Percentiles rank a stretch among this genome's conserved stretches.
phyloP scores from a whole-genome alignment of 257 asterid species.

The Phtheirospermum japonicum region DNA sequence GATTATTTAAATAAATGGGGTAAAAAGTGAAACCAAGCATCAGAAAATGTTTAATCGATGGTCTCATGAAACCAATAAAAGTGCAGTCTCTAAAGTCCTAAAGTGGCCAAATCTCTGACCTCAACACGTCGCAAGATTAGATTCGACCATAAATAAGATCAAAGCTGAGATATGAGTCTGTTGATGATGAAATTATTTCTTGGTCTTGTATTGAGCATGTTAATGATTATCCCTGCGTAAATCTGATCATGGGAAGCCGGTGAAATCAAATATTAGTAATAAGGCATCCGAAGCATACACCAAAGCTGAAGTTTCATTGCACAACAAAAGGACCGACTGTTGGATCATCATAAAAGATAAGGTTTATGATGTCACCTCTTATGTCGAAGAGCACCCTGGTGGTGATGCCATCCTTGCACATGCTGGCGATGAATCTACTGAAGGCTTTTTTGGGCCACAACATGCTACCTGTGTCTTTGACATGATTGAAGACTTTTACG shows the following conservation, averaged over 20 bases:
- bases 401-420: slow-evolving; percentile 91
- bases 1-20: too few relatives aligned
- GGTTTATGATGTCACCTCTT: slow-evolving; percentile 93
- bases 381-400: slow-evolving; percentile 97
- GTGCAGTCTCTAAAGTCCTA: too few relatives aligned
- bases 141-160: slow-evolving; percentile 21
- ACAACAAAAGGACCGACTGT: slow-evolving; percentile 75
- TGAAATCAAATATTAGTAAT: slow-evolving; percentile 31
- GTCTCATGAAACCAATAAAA: too few relatives aligned
- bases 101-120: too few relatives aligned
- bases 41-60: too few relatives aligned
- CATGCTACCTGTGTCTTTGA: slow-evolving; percentile 91
- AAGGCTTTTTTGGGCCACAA: slow-evolving; percentile 92
- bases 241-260: slow-evolving; percentile 44
- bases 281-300: slow-evolving; percentile 64
- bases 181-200: slow-evolving; percentile 42
- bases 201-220: slow-evolving; percentile 46
- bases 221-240: slow-evolving; percentile 54
- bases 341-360: slow-evolving; percentile 89
- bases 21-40: too few relatives aligned
- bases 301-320: slow-evolving; percentile 66
- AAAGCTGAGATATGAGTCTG: slow-evolving; percentile 42
- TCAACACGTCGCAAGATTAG: background rate
- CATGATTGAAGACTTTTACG: slow-evolving; percentile 78
- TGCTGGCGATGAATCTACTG: slow-evolving; percentile 93